Evolutionary conservation across 495 filamentous ascomycete genomes (phyloP).

Genomic region (Lophiotrema nucula): DNA sequence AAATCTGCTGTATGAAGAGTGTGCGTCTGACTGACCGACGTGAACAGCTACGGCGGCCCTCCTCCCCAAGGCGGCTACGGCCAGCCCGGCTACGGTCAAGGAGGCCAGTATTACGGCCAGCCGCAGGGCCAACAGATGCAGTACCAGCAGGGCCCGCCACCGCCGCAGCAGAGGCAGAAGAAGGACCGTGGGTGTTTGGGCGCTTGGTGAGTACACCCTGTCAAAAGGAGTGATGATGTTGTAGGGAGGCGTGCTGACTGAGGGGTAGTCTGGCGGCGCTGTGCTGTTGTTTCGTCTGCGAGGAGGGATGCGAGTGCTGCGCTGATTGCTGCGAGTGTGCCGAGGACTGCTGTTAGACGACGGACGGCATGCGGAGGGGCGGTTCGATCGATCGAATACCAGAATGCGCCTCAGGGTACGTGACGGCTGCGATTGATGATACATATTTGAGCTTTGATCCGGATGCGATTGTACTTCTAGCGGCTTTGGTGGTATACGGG

Average conservation of each 20-base stretch:
- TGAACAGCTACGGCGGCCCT: background rate
- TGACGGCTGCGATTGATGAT: too few relatives aligned
- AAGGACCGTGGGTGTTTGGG: slow-evolving; percentile 61
- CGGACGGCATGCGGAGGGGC: background rate
- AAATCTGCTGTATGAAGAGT: too few relatives aligned
- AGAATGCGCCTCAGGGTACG: too few relatives aligned
- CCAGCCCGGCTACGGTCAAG: too few relatives aligned
- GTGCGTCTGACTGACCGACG: too few relatives aligned
- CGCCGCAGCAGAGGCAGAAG: slow-evolving; percentile 47
- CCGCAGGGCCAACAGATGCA: slow-evolving; percentile 19
- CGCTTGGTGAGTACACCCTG: slow-evolving; percentile 53
- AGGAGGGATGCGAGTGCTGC: slow-evolving; percentile 77
- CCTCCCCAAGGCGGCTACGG: slow-evolving; percentile 22
- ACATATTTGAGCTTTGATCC: too few relatives aligned
- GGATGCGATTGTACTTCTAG: too few relatives aligned
- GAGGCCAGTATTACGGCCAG: slow-evolving; percentile 12
- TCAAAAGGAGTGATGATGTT: background rate
- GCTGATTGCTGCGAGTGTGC: slow-evolving; percentile 49
- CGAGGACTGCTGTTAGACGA: slow-evolving; percentile 36
- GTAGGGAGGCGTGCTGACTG: background rate
- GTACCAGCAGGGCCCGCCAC: slow-evolving; percentile 60
- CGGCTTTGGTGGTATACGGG: too few relatives aligned
- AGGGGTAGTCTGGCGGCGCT: slow-evolving; percentile 57
- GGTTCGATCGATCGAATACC: too few relatives aligned
- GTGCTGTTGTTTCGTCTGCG: slow-evolving; percentile 77